phyloP scores from a whole-genome alignment of 768 basidiomycete genomes.

The Cystofilobasidium ferigula region DNA sequence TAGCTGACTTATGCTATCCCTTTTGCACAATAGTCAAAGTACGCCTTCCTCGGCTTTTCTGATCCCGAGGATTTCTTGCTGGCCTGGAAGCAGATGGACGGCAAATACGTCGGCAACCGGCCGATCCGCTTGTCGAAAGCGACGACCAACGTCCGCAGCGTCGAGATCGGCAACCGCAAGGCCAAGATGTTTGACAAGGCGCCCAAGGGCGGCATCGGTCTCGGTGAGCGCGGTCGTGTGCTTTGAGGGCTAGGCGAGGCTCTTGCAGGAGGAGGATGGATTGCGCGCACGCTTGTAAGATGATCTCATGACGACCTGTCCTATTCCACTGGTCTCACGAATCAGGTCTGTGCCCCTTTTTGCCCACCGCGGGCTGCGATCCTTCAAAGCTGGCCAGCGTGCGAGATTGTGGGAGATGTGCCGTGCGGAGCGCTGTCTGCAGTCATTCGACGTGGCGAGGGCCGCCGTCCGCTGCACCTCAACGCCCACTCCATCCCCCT shows the following conservation, averaged over 20 bases:
- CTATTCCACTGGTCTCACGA: too few species aligned
- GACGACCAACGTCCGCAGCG: constrained; percentile 70
- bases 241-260: background rate
- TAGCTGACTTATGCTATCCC: background rate
- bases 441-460: too few species aligned
- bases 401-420: too few species aligned
- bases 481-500: background rate
- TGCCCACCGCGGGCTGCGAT: too few species aligned
- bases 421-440: too few species aligned
- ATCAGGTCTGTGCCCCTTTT: too few species aligned
- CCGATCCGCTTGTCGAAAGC: constrained; percentile 96
- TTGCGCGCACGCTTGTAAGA: too few species aligned
- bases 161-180: constrained; percentile 86
- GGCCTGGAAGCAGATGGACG: constrained; percentile 99
- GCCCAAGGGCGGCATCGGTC: constrained; percentile 13
- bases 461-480: too few species aligned
- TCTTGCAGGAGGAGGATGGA: too few species aligned
- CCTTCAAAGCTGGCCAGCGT: too few species aligned
- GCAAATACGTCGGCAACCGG: constrained; percentile 96
- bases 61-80: constrained; percentile 97
- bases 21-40: constrained; percentile 59
- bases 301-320: too few species aligned
- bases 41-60: constrained; percentile 92
- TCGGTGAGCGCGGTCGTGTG: constrained; percentile 20
- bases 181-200: constrained; percentile 29